Conservation (phyloP, 495 filamentous ascomycete species). For the Aspergillus diversus region DNA sequence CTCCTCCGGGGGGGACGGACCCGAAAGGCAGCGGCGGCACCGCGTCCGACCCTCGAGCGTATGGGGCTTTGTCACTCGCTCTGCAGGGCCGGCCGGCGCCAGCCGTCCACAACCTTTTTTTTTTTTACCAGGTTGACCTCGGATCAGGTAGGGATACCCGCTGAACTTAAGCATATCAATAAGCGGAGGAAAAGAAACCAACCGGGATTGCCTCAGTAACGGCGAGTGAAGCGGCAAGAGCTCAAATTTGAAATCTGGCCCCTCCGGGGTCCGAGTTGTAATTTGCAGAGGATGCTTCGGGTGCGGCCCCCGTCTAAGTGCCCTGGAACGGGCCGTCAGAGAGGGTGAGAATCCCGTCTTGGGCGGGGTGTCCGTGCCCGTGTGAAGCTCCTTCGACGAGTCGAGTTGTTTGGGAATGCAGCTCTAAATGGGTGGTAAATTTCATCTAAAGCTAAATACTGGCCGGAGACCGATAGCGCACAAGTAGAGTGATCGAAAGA, state of each 20-base stretch:
- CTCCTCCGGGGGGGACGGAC: conserved; percentile 13
- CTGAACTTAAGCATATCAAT: conserved; percentile 20
- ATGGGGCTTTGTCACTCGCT: conserved; percentile 16
- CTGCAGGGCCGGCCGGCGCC: conserved; percentile 14
- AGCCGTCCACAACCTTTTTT: conserved; percentile 12
- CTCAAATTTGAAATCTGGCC: conserved; percentile 17
- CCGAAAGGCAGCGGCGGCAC: conserved; percentile 17
- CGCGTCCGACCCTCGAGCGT: conserved; percentile 15
- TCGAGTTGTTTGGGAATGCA: conserved; percentile 14
- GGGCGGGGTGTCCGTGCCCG: conserved; percentile 12
- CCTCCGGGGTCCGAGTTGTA: conserved; percentile 15
- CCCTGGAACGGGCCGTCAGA: conserved; percentile 17
- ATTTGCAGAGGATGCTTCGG: conserved; percentile 17
- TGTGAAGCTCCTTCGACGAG: conserved; percentile 15
- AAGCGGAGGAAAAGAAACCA: conserved; percentile 18
- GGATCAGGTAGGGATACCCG: conserved; percentile 17
- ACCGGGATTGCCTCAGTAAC: conserved; percentile 17
- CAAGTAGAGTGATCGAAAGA: conserved; percentile 65
- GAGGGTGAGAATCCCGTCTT: conserved; percentile 16
- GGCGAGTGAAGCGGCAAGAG: conserved; percentile 17
- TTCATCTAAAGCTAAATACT: conserved; percentile 76
- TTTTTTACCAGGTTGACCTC: conserved; percentile 15
- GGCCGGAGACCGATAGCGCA: conserved; percentile 73
- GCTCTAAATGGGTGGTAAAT: conserved; percentile 72
- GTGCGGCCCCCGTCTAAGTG: conserved; percentile 15